Conservation (phyloP, 2,329 filamentous ascomycete genomes). For the Piedraia hortae region DNA sequence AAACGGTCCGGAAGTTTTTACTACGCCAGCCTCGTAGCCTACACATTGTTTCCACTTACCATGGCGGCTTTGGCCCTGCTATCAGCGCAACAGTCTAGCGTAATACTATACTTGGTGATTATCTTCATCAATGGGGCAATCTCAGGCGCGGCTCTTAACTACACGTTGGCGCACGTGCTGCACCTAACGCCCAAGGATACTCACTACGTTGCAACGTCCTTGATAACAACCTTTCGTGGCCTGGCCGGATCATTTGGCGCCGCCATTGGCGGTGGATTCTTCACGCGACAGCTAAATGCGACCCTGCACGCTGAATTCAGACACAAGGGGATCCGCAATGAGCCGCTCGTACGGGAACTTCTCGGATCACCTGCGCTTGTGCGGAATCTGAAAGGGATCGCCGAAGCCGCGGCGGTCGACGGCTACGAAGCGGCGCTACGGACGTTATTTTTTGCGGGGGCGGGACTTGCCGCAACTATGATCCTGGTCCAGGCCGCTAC, state of each 20-base stretch:
- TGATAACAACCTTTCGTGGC: constrained; percentile 54
- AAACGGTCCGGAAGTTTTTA: constrained; percentile 48
- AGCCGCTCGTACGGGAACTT: constrained; percentile 24
- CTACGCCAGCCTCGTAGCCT: constrained; percentile 20
- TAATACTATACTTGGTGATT: constrained; percentile 27
- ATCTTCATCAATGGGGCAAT: constrained; percentile 45
- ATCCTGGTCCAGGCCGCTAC: constrained; percentile 28
- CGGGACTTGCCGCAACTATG: constrained; percentile 22
- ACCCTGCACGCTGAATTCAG: constrained; percentile 31
- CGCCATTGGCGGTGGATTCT: constrained; percentile 51
- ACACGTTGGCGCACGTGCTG: constrained; percentile 53
- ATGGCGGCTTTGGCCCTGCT: constrained; percentile 29
- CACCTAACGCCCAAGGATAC: constrained; percentile 38
- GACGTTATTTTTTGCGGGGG: constrained; percentile 24
- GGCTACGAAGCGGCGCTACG: constrained; percentile 28
- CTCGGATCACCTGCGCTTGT: constrained; percentile 32
- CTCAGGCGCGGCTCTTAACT: constrained; percentile 49
- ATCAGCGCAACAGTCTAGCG: constrained; percentile 24
- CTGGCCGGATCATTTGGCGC: constrained; percentile 62
- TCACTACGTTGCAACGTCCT: constrained; percentile 48
- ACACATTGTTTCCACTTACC: constrained; percentile 32
- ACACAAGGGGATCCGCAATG: constrained; percentile 15
- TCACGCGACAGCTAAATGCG: constrained; percentile 31
- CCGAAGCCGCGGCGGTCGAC: constrained; percentile 23
- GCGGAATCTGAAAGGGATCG: constrained; percentile 19